Evolutionary conservation across 257 asterid species (phyloP), one percentile per base, ranked within the genome.

Genomic region (Penstemon eatonii): DNA sequence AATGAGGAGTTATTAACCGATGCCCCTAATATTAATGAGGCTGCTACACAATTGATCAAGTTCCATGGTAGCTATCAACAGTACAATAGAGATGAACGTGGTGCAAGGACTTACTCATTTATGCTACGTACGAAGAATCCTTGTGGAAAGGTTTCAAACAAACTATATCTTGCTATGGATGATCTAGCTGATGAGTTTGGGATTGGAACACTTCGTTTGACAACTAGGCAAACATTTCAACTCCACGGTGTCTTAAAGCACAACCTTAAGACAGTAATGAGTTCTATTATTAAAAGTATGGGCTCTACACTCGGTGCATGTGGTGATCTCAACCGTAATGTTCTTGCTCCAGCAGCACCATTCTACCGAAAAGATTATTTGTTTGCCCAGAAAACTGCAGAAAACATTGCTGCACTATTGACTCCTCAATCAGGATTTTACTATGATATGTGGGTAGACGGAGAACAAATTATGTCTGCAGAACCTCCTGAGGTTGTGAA

Each of bases 41-140:
- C 96, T 59, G 96, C 99, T 39, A 87, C 81, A 60, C 97, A 90
- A 69, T 67, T 93, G 76, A 93, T 93, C 83, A 93, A 93, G 96
- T 93, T 93, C 79, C 99, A 93, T 72, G 99, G 99, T 56, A 93
- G 99, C 82, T 93, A 93, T 71, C 96, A 88, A 71, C 99, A 90
- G 78, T 90, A 88, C 67, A 73, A 93, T 68, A 84, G 99, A 86
- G 99, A 93, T 39, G 97, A 90, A 70, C 99, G 99, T 54, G 92
- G 99, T 18, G 42, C 62, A 7, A 90, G 71, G 75, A 85, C 95
- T 19, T 93, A 90, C 83, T 88, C 99, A 0, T 93, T 90, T 71
- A 90, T 93, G 99, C 97, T 90, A 70, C 95, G 99, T 7, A 88
- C 97, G 6, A 93, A 90, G 86, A 93, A 93, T 78, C 99, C 99